Evolutionary conservation across 352 stramenopile genomes (phyloP).

Genomic region (Peronospora farinosa): DNA sequence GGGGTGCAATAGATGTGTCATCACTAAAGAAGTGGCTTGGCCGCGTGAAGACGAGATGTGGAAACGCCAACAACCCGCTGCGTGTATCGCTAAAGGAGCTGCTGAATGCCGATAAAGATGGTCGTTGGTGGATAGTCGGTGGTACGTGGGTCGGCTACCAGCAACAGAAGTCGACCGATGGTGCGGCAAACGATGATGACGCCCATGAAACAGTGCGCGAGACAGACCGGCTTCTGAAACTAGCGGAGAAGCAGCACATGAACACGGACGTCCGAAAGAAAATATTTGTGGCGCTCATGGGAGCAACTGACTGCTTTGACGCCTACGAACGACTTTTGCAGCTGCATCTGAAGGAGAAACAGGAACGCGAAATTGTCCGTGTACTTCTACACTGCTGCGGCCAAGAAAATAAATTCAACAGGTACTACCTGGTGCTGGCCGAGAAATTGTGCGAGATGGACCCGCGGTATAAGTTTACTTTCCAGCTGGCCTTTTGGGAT

Average conservation of each 20-base stretch:
- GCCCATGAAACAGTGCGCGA: conserved; percentile 20
- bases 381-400: conserved; percentile 92
- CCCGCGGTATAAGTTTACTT: conserved; percentile 91
- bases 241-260: conserved; percentile 95
- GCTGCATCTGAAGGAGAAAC: conserved; percentile 86
- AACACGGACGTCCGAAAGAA: conserved; percentile 93
- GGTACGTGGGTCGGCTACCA: conserved; percentile 89
- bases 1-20: conserved; percentile 51
- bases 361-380: conserved; percentile 91
- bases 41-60: conserved; percentile 89
- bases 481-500: conserved; percentile 96
- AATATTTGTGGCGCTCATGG: conserved; percentile 97
- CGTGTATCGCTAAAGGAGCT: conserved; percentile 70
- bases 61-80: conserved; percentile 67
- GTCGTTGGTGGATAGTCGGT: conserved; percentile 95
- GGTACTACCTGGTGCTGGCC: conserved; percentile 92
- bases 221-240: conserved; percentile 75
- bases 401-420: conserved; percentile 89
- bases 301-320: conserved; percentile 91
- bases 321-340: conserved; percentile 92
- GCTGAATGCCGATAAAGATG: conserved; percentile 78
- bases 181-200: conserved; percentile 24
- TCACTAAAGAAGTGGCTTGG: conserved; percentile 91
- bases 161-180: conserved; percentile 28
- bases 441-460: conserved; percentile 92